Evolutionary conservation across 306 rosid genomes (phyloP).

Genomic region (Ziziphus jujuba): DNA sequence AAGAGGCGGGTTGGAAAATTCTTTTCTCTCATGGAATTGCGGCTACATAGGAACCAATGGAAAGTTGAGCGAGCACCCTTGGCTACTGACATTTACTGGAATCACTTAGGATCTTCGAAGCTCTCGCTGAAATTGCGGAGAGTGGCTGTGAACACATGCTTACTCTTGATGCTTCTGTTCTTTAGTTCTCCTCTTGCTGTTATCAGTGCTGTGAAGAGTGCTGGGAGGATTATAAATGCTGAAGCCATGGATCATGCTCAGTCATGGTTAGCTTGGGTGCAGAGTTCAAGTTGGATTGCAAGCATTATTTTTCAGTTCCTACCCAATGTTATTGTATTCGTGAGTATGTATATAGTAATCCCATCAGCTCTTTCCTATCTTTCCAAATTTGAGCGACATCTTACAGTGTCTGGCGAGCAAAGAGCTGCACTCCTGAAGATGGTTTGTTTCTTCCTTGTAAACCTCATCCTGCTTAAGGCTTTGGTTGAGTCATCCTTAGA

Average conservation of each 20-base stretch:
- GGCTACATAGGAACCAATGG: constrained; percentile 88
- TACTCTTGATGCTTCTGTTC: constrained; percentile 74
- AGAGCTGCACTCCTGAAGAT: constrained; percentile 88
- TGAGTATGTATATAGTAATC: constrained; percentile 87
- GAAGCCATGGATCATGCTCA: constrained; percentile 97
- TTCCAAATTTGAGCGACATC: constrained; percentile 87
- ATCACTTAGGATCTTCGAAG: constrained; percentile 80
- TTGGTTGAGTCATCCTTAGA: constrained; percentile 88
- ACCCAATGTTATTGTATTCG: constrained; percentile 84
- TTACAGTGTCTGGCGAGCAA: constrained; percentile 95
- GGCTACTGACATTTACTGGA: constrained; percentile 94
- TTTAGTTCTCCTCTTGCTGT: constrained; percentile 96
- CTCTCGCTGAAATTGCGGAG: constrained; percentile 65
- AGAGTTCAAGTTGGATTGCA: constrained; percentile 89
- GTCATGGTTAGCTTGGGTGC: constrained; percentile 84
- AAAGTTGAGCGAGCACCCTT: constrained; percentile 97
- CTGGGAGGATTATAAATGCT: constrained; percentile 84
- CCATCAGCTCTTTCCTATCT: constrained; percentile 92
- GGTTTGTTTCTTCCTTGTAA: constrained; percentile 97
- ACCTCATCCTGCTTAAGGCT: constrained; percentile 85
- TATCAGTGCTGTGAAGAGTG: constrained; percentile 75
- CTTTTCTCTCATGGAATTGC: constrained; percentile 76
- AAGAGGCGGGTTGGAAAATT: constrained; percentile 78
- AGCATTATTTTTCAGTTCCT: constrained; percentile 89
- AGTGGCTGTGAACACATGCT: constrained; percentile 76